phyloP scores from a whole-genome alignment of 2,329 filamentous ascomycete species.

The Colletotrichum camelliae region DNA sequence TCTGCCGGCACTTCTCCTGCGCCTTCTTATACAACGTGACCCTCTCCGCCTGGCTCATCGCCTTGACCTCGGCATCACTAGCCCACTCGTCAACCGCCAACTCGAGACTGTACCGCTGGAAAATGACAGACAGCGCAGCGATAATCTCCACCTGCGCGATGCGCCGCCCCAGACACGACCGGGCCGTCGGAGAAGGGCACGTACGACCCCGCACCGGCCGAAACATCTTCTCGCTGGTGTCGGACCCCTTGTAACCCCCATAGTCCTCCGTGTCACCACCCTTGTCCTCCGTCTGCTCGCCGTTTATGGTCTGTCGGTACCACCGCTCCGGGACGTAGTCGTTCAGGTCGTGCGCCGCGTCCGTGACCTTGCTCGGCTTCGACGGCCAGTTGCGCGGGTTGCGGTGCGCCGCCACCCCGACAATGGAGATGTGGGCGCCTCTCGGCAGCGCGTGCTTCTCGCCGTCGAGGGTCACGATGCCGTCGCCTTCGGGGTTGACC shows the following conservation, averaged over 20 bases:
- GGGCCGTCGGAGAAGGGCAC: constrained; percentile 65
- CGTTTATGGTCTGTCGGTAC: constrained; percentile 50
- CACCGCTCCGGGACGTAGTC: constrained; percentile 77
- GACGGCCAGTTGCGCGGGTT: constrained; percentile 78
- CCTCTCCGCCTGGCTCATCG: constrained; percentile 52
- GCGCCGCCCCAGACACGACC: constrained; percentile 62
- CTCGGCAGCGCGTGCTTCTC: constrained; percentile 63
- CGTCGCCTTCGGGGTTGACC: constrained; percentile 51
- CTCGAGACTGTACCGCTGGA: constrained; percentile 70
- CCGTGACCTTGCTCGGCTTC: constrained; percentile 48
- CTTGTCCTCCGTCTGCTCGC: constrained; percentile 27
- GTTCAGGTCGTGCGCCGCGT: constrained; percentile 60
- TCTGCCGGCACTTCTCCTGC: constrained; percentile 55
- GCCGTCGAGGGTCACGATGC: constrained; percentile 65
- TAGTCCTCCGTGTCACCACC: constrained; percentile 49
- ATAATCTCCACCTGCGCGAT: constrained; percentile 66
- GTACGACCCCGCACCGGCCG: constrained; percentile 59
- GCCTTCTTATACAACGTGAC: constrained; percentile 66
- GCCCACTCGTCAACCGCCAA: constrained; percentile 69
- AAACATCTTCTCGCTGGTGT: constrained; percentile 68
- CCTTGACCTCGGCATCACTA: constrained; percentile 56
- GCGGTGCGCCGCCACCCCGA: constrained; percentile 62
- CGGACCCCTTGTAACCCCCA: constrained; percentile 63
- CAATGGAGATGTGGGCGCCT: constrained; percentile 60
- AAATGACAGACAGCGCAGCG: constrained; percentile 58